These are phyloP conservation scores for Boletellus ananiceps DNA, from an alignment of 768 basidiomycete species.

Conservation along the genomic window DNA sequence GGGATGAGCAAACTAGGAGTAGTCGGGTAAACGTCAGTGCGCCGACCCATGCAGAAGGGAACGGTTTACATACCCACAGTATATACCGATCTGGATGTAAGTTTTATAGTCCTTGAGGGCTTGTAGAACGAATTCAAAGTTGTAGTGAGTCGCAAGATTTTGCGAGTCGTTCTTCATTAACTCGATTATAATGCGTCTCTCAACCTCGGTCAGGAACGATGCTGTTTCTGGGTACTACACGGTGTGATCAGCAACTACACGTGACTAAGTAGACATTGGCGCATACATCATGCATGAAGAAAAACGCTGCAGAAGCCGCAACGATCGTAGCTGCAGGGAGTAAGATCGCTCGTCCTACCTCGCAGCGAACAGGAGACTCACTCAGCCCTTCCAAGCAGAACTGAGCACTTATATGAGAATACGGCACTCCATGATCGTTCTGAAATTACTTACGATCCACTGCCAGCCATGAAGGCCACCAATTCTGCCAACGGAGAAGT, in stretches of 20 bases:
- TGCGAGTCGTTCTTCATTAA: conserved; percentile 44
- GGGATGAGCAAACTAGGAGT: conserved; percentile 39
- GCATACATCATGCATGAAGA: conserved; percentile 51
- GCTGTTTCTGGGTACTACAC: conserved; percentile 55
- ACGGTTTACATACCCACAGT: conserved; percentile 34
- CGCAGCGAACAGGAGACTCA: conserved; percentile 1
- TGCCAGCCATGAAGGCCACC: conserved; percentile 34
- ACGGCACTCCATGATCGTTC: background rate
- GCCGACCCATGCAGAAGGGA: background rate
- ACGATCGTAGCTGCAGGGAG: conserved; percentile 17
- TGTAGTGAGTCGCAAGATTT: conserved; percentile 42
- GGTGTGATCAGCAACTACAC: background rate
- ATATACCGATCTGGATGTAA: conserved; percentile 32
- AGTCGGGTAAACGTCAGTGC: conserved; percentile 1
- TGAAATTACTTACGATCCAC: conserved; percentile 31
- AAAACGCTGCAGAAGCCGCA: conserved; percentile 32
- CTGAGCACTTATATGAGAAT: conserved; percentile 16
- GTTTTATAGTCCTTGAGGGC: conserved; percentile 46
- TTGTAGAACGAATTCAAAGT: conserved; percentile 44
- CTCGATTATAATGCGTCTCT: conserved; percentile 36
- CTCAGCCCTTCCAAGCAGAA: conserved; percentile 31
- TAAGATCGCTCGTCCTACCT: background rate
- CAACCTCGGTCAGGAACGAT: conserved; percentile 44
- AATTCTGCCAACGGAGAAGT: conserved; percentile 10
- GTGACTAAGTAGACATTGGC: background rate